These are phyloP conservation scores for Naematelia aurantialba DNA, from an alignment of 768 basidiomycete genomes.

Conservation along the genomic window DNA sequence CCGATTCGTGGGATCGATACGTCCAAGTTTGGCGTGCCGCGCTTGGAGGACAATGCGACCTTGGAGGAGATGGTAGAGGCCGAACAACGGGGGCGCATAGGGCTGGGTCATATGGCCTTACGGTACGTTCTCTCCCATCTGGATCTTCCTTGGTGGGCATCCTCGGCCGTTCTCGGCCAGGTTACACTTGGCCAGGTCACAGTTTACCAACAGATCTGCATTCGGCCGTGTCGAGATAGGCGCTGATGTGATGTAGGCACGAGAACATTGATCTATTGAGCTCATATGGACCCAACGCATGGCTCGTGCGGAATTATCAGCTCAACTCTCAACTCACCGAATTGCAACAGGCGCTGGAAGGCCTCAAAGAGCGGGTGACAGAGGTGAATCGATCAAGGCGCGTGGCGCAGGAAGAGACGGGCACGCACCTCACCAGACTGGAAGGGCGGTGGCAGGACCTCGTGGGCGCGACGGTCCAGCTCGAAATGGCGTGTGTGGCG, in stretches of 20 bases:
- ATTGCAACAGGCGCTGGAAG: conserved; percentile 49
- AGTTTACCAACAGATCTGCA: too few relatives aligned
- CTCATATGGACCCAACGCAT: conserved; percentile 83
- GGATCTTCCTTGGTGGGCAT: not conserved
- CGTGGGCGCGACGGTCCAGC: conserved; percentile 82
- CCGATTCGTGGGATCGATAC: conserved; percentile 45
- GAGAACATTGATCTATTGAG: conserved; percentile 78
- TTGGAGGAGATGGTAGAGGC: conserved; percentile 37
- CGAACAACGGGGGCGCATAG: conserved; percentile 39
- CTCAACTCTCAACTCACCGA: conserved; percentile 76
- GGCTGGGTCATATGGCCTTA: conserved; percentile 44
- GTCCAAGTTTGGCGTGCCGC: conserved; percentile 30
- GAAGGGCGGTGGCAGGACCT: conserved; percentile 92
- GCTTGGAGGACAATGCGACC: conserved; percentile 14
- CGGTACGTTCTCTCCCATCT: conserved; percentile 25
- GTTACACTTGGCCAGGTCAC: too few relatives aligned
- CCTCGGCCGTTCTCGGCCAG: too few relatives aligned
- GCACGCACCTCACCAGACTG: conserved; percentile 71
- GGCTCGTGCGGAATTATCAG: conserved; percentile 85
- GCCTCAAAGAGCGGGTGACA: conserved; percentile 64
- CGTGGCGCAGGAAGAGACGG: conserved; percentile 73
- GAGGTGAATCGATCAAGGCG: conserved; percentile 86
- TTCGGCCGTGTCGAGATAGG: conserved; percentile 7
- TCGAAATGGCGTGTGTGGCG: conserved; percentile 90
- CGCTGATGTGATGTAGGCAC: conserved; percentile 56